Conservation (phyloP, 2,329 filamentous ascomycete genomes). For the Graphiopsis chlorocephala region DNA sequence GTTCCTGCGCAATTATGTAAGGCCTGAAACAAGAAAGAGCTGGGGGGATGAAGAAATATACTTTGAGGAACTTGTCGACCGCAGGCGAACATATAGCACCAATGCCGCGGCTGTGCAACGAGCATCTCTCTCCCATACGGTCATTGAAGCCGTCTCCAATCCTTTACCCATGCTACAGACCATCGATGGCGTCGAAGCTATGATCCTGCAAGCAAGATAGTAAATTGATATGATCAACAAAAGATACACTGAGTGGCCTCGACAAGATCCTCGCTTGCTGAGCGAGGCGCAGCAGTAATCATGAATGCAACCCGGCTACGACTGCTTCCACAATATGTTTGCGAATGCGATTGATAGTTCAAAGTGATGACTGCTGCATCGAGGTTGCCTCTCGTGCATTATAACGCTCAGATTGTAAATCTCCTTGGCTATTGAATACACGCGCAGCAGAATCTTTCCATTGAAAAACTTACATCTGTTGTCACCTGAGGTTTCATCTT, state of each 20-base stretch:
- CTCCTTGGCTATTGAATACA: too few species aligned
- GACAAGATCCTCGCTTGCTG: background rate
- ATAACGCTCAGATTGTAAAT: too few species aligned
- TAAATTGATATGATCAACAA: background rate
- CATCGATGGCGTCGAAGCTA: background rate
- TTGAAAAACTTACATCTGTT: too few species aligned
- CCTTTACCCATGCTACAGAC: background rate
- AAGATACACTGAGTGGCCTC: background rate
- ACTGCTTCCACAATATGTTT: too few species aligned
- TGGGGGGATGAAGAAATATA: too few species aligned
- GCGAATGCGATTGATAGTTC: too few species aligned
- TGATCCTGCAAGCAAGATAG: background rate
- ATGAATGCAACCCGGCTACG: background rate
- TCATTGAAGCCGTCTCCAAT: background rate
- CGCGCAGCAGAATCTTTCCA: too few species aligned
- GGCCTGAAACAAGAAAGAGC: background rate
- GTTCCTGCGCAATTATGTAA: background rate
- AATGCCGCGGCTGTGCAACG: background rate
- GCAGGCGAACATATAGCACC: background rate
- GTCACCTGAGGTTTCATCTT: too few species aligned
- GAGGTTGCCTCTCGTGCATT: too few species aligned
- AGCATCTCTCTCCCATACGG: background rate
- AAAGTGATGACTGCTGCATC: too few species aligned
- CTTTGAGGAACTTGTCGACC: background rate
- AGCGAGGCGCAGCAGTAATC: background rate